Evolutionary conservation across 2,329 filamentous ascomycete species (phyloP), one percentile per base, ranked within the genome.

Genomic region (Epichloe bromicola): DNA sequence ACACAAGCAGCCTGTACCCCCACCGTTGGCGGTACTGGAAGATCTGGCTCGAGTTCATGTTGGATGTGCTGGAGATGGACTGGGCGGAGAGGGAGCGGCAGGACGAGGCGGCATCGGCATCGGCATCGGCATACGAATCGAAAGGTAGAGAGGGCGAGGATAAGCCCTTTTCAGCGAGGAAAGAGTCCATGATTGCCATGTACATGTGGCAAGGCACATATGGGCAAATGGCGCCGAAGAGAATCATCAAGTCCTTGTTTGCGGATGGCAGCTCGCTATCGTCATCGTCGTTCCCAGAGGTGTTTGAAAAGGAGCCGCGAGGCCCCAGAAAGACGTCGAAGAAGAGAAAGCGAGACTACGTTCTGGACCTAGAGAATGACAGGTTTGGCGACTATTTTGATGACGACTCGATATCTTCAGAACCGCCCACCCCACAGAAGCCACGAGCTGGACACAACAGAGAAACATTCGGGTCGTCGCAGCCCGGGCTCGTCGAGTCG

Each of bases 21-120:
- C 74, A 78, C 40, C 77, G 91, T 19, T 97, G 93, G 91, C 76
- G 74, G 47, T 77, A 82, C 61, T 97, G 90, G 89, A 81, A 76
- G 58, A 67, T 80, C 7, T 95, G 88, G 86, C 71, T 97, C 14
- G 78, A 83, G 36, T 82, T 85, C 54, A 85, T 95, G 75, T 66
- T 94, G 5, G 85, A 90, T 59, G 79, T 86, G 6, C 70, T 96
- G 12, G 84, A 93, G 56, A 70, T 73, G 3, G 87, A 94, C 59
- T 82, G 86, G 64, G 65, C 74, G 5, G 78, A 81, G 54, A 73
- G 82, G 5, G 63, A 75, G 48, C 68, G 72, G 8, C 63, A 72
- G 42, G 79, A 82, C 50, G 56, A 59, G 15, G 65, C 68, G 43
- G 61, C 56, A 5, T 53, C 68, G 43, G 61, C 56, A 5, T 53